Base-by-base conservation (phyloP, 1,284 basidiomycete species). In the Austroboletus olivaceoglutinosus region DNA sequence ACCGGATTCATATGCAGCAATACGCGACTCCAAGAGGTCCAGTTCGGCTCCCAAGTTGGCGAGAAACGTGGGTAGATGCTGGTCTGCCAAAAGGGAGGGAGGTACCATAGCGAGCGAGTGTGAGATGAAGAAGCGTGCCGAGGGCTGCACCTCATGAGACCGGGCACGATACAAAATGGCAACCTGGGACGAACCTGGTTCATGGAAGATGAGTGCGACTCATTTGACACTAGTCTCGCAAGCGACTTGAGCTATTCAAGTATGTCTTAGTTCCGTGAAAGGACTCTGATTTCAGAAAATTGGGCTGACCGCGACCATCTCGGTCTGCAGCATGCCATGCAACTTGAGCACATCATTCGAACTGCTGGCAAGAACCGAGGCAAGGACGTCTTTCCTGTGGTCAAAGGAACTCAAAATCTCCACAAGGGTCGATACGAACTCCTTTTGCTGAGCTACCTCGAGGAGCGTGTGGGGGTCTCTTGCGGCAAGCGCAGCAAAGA, bases 401-500 rank as follows among this genome's bases (percentile, higher is more conserved):
- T 68, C 65, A 16, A 64, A 29, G 8, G 60, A 56, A 4, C 51
- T 47, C 37, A 86, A 68, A 19, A 83, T 68, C 23, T 60, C 60
- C 47, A 82, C 75, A 15, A 86, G 68, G 3, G 70, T 72, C 1
- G 69, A 55, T 30, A 72, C 57, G 25, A 82, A 72, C 36, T 64
- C 74, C 13, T 61, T 67, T 54, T 64, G 68, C 13, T 67, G 64
- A 44, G 75, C 77, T 18, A 87, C 65, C 38, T 87, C 83, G 6
- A 68, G 51, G 13, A 86, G 64, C 10, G 79, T 80, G 18, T 65
- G 65, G 2, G 74, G 59, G 53, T 87, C 83, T 45, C 80, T 77
- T 2, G 85, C 75, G 2, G 83, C 76, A 1, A 89, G 68, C 0
- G 80, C 74, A 16, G 74, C 70, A 53, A 86, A 86, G 55, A 85